A percentile compares a stretch with the other conserved stretches of the same genome.
phyloP scores from a whole-genome alignment of 2,329 filamentous ascomycete genomes.

The Alternaria viburni region DNA sequence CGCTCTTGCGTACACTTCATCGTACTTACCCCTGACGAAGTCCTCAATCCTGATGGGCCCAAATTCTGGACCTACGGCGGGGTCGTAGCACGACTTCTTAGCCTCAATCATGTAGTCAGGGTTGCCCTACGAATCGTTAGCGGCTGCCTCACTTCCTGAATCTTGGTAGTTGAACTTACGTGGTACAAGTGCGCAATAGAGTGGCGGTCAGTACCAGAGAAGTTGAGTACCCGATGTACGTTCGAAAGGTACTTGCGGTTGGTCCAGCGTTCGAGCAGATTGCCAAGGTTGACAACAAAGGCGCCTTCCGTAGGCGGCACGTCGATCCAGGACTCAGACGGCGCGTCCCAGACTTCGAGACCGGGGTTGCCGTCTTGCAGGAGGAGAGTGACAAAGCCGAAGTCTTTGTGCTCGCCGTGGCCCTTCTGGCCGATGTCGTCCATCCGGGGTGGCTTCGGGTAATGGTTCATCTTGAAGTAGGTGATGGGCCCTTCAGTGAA shows the following conservation, averaged over 20 bases:
- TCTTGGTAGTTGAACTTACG: background rate
- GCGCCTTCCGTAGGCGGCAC: background rate
- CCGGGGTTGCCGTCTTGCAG: background rate
- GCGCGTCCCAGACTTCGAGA: background rate
- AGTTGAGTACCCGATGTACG: background rate
- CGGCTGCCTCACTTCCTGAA: background rate
- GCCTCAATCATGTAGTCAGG: background rate
- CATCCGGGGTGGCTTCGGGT: background rate
- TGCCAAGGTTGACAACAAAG: background rate
- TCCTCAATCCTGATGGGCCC: background rate
- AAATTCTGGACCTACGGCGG: background rate
- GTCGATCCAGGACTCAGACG: background rate
- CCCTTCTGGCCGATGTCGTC: background rate
- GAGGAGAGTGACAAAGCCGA: background rate
- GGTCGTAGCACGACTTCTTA: background rate
- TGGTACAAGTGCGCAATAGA: background rate
- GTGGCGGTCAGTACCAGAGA: background rate
- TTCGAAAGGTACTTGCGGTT: background rate
- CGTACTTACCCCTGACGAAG: background rate
- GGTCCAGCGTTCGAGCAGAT: background rate
- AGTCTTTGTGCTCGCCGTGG: background rate
- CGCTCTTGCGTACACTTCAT: background rate
- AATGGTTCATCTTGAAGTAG: background rate
- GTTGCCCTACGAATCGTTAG: background rate
- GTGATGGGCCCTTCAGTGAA: background rate